These are phyloP conservation scores for Tylopilus sp. DNA, from an alignment of 1,284 basidiomycete species.

Conservation along the genomic window DNA sequence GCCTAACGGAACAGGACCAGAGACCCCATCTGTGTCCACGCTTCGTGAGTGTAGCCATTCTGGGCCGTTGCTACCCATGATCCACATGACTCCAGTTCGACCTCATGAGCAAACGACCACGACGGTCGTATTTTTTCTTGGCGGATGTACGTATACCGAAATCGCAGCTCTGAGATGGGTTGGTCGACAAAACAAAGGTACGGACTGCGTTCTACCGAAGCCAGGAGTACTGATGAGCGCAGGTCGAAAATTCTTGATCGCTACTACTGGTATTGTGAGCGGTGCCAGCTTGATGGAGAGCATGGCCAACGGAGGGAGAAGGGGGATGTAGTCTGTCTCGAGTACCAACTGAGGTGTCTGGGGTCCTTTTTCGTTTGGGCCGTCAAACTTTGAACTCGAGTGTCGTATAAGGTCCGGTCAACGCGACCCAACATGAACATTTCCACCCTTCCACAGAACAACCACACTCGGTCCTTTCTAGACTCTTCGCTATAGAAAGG, in stretches of 20 bases:
- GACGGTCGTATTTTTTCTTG: slow-evolving; percentile 96
- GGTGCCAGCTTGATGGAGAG: slow-evolving; percentile 71
- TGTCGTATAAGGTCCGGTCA: slow-evolving; percentile 35
- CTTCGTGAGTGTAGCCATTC: slow-evolving; percentile 40
- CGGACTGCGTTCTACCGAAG: slow-evolving; percentile 21
- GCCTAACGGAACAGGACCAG: slow-evolving; percentile 32
- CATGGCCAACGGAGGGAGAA: slow-evolving; percentile 47
- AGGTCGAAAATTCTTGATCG: slow-evolving; percentile 84
- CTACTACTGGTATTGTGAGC: slow-evolving; percentile 84
- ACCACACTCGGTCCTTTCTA: slow-evolving; percentile 17
- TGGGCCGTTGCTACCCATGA: slow-evolving; percentile 1
- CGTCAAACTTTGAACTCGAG: slow-evolving; percentile 29
- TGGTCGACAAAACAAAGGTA: slow-evolving; percentile 75
- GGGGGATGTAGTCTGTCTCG: no score
- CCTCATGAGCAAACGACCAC: slow-evolving; percentile 54
- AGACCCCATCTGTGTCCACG: slow-evolving; percentile 35
- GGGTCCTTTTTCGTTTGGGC: slow-evolving; percentile 29
- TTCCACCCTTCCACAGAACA: slow-evolving; percentile 31
- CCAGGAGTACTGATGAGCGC: slow-evolving; percentile 14
- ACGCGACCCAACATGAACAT: slow-evolving; percentile 35
- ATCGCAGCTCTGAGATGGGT: slow-evolving; percentile 94
- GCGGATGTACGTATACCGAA: slow-evolving; percentile 97
- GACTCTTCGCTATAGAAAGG: slow-evolving; percentile 13
- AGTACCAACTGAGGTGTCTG: slow-evolving; percentile 31
- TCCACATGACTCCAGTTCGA: slow-evolving; percentile 37